Evolutionary conservation across 2,329 filamentous ascomycete genomes (phyloP), one percentile per base, ranked within the genome.

Genomic region (Colletotrichum trifolii): DNA sequence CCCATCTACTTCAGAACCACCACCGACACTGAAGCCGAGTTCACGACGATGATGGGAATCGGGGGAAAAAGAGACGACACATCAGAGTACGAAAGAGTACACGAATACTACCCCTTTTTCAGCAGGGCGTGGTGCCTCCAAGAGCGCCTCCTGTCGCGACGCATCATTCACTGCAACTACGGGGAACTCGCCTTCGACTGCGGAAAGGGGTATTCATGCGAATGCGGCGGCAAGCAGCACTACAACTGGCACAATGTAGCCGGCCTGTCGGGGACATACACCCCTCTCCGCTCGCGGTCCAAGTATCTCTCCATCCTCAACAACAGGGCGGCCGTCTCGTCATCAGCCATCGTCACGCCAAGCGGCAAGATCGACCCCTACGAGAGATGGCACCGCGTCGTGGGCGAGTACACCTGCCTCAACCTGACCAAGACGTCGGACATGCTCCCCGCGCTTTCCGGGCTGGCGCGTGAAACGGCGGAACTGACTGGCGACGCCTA

Each of bases 391-490:
- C 61, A 47, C 13, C 48, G 48, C 2, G 33, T 64, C 6, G 49
- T 64, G 5, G 7, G 40, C 38, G 61, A 60, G 49, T 60, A 60
- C 9, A 58, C 46, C 48, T 39, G 43, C 15, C 61, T 60, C 10
- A 45, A 53, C 11, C 61, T 64, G 7, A 64, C 61, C 4, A 47
- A 42, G 17, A 50, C 43, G 2, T 42, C 45, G 1, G 61, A 64
- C 1, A 57, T 60, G 48, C 8, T 60, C 6, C 56, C 49, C n/a
- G 61, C 61, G 11, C 33, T 64, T 10, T 64, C 61, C 3, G 61
- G 61, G 2, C 12, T 60, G 3, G 56, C 61, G 0, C 45, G 34
- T 7, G 53, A 64, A 10, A 57, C 42, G 36, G 54, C 46, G 8
- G 47, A 59, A n/a, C 9, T 47, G 33, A 17, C 35, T 3, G 25